A percentile compares a stretch with the other conserved stretches of the same genome.
phyloP scores from a whole-genome alignment of 176 grass and related monocot species.

The Juncus inflexus region DNA sequence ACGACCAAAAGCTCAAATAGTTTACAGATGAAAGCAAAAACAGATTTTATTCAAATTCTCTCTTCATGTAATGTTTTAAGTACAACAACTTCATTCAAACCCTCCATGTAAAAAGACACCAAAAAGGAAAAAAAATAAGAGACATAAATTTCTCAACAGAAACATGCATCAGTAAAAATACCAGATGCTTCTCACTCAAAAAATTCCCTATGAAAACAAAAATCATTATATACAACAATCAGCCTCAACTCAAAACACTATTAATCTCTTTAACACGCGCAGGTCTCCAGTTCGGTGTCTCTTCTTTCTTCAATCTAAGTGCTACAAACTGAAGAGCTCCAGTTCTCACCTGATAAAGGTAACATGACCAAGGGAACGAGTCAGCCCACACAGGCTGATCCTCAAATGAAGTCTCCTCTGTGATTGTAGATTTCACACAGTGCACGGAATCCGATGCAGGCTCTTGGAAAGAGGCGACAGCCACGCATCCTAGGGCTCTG shows the following conservation, averaged over 20 bases:
- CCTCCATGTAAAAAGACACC: no score
- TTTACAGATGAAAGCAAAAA: no score
- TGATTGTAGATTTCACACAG: slow-evolving; percentile 49
- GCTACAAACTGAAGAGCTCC: slow-evolving; percentile 72
- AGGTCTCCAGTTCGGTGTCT: slow-evolving; percentile 38
- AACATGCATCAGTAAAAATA: no score
- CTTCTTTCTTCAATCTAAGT: slow-evolving; percentile 63
- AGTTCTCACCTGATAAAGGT: slow-evolving; percentile 80
- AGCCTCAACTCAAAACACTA: neutral
- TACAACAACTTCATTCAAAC: no score
- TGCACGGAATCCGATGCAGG: slow-evolving; percentile 49
- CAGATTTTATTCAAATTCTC: no score
- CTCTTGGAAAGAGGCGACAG: slow-evolving; percentile 56
- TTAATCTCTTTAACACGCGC: slow-evolving; percentile 41
- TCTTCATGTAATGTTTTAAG: no score
- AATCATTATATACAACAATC: neutral
- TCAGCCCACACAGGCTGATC: slow-evolving; percentile 81
- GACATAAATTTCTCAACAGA: no score
- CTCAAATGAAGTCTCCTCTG: slow-evolving; percentile 65
- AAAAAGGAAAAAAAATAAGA: no score
- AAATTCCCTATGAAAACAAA: slow-evolving; percentile 2
- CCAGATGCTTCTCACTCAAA: no score
- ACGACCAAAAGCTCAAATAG: no score
- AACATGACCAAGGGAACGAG: slow-evolving; percentile 87
- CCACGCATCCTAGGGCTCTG: slow-evolving; percentile 69